These are phyloP conservation scores for Mycosphaerelloides madeirae DNA, from an alignment of 2,329 filamentous ascomycete species.

Conservation along the genomic window DNA sequence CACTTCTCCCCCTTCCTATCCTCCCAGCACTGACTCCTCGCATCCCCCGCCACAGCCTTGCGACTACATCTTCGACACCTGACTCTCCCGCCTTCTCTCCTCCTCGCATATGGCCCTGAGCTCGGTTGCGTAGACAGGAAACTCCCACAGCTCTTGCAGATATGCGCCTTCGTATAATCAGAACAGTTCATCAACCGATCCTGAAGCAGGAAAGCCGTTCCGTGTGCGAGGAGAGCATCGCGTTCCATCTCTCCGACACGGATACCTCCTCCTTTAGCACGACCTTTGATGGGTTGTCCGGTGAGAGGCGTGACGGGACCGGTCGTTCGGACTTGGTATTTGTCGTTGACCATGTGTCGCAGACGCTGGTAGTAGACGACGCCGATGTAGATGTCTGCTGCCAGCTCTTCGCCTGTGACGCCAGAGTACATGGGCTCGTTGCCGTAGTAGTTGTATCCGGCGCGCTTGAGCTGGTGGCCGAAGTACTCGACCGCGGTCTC, in stretches of 20 bases:
- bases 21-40: conserved; percentile 68
- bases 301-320: conserved; percentile 86
- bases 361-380: conserved; percentile 98
- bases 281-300: conserved; percentile 93
- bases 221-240: conserved; percentile 89
- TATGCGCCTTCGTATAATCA: conserved; percentile 83
- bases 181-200: conserved; percentile 96
- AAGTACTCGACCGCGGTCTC: conserved; percentile 93
- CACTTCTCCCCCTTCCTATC: conserved; percentile 81
- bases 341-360: conserved; percentile 99
- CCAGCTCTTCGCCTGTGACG: conserved; percentile 89
- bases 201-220: conserved; percentile 88
- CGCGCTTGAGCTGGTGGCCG: conserved; percentile 88
- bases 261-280: conserved; percentile 95
- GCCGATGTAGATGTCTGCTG: conserved; percentile 92
- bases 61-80: conserved; percentile 35
- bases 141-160: conserved; percentile 82
- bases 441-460: conserved; percentile 95
- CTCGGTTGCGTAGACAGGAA: conserved; percentile 85
- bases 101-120: conserved; percentile 44
- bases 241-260: conserved; percentile 99
- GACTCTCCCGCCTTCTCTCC: conserved; percentile 28
- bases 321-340: conserved; percentile 95
- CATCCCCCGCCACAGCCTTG: conserved; percentile 26
- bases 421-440: conserved; percentile 99